Percentiles rank a stretch among this genome's conserved stretches.
These are phyloP conservation scores for Paecilomyces formosus DNA, from an alignment of 2,329 filamentous ascomycete species.

Conservation along the genomic window DNA sequence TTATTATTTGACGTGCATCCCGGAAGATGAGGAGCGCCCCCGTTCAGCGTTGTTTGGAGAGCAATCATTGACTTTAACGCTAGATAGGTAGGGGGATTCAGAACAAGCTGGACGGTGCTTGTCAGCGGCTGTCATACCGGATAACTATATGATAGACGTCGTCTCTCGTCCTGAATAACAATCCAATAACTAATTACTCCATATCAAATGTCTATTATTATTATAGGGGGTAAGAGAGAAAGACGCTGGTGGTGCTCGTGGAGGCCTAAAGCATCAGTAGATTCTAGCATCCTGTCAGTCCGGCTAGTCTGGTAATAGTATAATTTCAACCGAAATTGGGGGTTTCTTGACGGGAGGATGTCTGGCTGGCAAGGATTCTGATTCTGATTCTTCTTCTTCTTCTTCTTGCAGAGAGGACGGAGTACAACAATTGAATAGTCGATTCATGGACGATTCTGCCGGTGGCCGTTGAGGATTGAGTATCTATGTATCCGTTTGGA, in stretches of 20 bases:
- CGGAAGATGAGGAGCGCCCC: too few relatives aligned
- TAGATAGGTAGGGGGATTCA: too few relatives aligned
- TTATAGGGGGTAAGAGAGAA: not conserved
- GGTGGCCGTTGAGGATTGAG: not conserved
- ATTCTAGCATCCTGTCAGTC: not conserved
- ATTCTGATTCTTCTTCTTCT: too few relatives aligned
- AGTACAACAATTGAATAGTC: too few relatives aligned
- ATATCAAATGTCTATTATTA: too few relatives aligned
- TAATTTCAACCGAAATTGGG: not conserved
- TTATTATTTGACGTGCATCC: too few relatives aligned
- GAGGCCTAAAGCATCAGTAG: not conserved
- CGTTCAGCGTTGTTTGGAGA: too few relatives aligned
- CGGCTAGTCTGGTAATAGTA: not conserved
- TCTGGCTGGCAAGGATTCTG: not conserved
- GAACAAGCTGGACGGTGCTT: too few relatives aligned
- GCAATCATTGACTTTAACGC: too few relatives aligned
- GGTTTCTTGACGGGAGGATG: not conserved
- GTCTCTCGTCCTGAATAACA: not conserved
- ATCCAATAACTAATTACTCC: too few relatives aligned
- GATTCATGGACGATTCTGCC: not conserved
- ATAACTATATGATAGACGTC: not conserved
- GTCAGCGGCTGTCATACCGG: too few relatives aligned
- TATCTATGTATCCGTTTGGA: not conserved
- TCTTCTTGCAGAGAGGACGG: too few relatives aligned
- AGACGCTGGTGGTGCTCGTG: not conserved